Conservation (phyloP, 2,329 filamentous ascomycete species). For the Escovopsis sp. region DNA sequence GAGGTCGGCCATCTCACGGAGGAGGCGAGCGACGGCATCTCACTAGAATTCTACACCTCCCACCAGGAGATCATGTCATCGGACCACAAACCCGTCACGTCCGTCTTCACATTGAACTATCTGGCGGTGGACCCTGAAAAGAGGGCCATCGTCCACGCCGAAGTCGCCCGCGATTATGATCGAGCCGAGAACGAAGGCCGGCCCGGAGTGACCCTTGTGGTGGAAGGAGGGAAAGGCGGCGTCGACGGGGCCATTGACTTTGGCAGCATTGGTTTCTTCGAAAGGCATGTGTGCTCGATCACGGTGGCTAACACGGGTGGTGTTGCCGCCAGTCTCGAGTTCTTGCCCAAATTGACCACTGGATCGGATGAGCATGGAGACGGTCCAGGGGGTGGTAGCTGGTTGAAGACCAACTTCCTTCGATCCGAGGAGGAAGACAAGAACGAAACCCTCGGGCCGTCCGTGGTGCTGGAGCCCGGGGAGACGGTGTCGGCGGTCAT, state of each 20-base stretch:
- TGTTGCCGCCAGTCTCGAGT: conserved; percentile 63
- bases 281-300: conserved; percentile 49
- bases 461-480: conserved; percentile 65
- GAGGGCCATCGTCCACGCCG: conserved; percentile 69
- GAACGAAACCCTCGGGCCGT: conserved; percentile 20
- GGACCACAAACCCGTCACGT: conserved; percentile 84
- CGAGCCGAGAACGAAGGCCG: conserved; percentile 82
- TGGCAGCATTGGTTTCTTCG: conserved; percentile 56
- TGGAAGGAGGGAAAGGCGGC: conserved; percentile 41
- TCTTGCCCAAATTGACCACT: conserved; percentile 54
- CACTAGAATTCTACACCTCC: conserved; percentile 58
- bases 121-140: conserved; percentile 75
- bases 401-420: conserved; percentile 58
- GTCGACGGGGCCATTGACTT: conserved; percentile 55
- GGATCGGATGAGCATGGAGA: conserved; percentile 19
- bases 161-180: conserved; percentile 79
- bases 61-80: conserved; percentile 85
- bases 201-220: conserved; percentile 67
- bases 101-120: conserved; percentile 71
- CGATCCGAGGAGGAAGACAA: conserved; percentile 20
- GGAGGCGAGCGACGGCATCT: conserved; percentile 39
- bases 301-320: conserved; percentile 89
- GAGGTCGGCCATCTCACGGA: conserved; percentile 42
- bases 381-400: conserved; percentile 30
- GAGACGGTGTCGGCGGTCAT: conserved; percentile 63